phyloP scores from a whole-genome alignment of 75 land plant genomes.

The Sequoiadendron giganteum region DNA sequence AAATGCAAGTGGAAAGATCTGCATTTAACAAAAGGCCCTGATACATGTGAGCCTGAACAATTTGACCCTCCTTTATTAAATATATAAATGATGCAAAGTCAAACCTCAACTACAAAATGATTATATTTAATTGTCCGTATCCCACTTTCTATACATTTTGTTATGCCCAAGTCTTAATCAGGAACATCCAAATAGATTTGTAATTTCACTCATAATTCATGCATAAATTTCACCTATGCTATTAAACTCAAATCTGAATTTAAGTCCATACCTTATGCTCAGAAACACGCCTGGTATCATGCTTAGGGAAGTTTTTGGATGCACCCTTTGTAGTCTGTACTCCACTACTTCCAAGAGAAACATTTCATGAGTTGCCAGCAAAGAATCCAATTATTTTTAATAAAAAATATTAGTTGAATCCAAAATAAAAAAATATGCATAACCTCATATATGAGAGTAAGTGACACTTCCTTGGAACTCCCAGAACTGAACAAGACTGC shows the following conservation, averaged over 20 bases:
- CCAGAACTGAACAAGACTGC: background rate
- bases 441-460: background rate
- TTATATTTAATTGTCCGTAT: background rate
- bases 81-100: background rate
- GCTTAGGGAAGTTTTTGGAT: conserved; percentile 78
- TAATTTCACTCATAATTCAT: background rate
- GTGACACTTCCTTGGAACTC: background rate
- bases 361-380: background rate
- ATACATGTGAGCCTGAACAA: background rate
- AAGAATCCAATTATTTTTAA: background rate
- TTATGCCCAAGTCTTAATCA: background rate
- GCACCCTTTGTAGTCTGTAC: conserved; percentile 69
- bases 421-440: background rate
- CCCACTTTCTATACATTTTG: background rate
- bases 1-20: background rate
- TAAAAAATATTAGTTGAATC: background rate
- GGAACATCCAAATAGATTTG: background rate
- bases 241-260: background rate
- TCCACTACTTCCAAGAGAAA: conserved; percentile 36
- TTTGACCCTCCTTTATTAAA: background rate
- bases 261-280: conserved; percentile 76
- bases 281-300: conserved; percentile 86
- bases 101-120: background rate
- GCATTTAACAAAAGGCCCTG: background rate
- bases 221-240: background rate